Percentiles rank a stretch among this genome's conserved stretches.
phyloP scores from a whole-genome alignment of 2,329 filamentous ascomycete species.

The Periconia digitata region DNA sequence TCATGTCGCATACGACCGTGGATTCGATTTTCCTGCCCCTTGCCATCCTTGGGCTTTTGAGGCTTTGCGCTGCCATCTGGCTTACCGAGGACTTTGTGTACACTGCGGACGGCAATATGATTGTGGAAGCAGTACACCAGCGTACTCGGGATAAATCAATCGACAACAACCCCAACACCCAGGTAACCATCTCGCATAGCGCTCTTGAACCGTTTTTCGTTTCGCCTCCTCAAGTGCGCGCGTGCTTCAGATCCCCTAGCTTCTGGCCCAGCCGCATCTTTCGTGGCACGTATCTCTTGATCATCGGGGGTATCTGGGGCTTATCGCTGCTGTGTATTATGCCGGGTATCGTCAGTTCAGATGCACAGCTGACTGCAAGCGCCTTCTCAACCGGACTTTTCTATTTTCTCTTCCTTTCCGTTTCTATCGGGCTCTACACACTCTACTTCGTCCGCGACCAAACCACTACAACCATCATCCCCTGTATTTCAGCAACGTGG shows the following conservation, averaged over 20 bases:
- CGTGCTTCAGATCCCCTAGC: neutral
- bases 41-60: constrained; percentile 13
- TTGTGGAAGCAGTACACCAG: neutral
- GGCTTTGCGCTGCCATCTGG: constrained; percentile 16
- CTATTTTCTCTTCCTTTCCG: neutral
- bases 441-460: constrained; percentile 9
- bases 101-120: neutral
- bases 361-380: neutral
- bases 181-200: neutral
- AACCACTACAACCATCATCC: constrained; percentile 14
- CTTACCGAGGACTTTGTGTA: constrained; percentile 17
- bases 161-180: neutral
- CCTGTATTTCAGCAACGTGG: constrained; percentile 12
- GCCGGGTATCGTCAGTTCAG: neutral
- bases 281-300: constrained; percentile 2
- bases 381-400: constrained; percentile 3
- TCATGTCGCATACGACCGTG: neutral
- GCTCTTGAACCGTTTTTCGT: neutral
- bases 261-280: constrained; percentile 5
- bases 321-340: neutral
- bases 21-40: constrained; percentile 13
- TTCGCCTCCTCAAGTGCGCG: neutral
- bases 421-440: constrained; percentile 1
- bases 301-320: constrained; percentile 1
- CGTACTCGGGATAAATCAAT: neutral